phyloP scores from a whole-genome alignment of 768 basidiomycete species.

The Tricholoma flavovirens region DNA sequence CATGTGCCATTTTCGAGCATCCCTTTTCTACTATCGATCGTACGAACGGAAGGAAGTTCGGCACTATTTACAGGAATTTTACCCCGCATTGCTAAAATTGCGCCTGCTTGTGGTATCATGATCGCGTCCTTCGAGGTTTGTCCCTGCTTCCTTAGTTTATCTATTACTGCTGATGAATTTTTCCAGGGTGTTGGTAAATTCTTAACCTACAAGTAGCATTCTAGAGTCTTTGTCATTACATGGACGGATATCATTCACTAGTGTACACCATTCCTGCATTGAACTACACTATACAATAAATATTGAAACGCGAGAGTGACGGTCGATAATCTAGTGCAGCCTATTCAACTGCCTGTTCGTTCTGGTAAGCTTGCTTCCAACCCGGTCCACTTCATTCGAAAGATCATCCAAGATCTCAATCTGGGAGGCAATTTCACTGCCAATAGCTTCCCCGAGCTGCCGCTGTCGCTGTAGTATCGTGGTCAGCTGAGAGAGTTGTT shows the following conservation, averaged over 20 bases:
- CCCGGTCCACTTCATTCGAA: conserved; percentile 66
- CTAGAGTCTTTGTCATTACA: conserved; percentile 7
- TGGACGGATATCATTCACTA: conserved; percentile 6
- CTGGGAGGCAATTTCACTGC: conserved; percentile 74
- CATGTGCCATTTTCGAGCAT: conserved; percentile 43
- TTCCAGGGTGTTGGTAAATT: conserved; percentile 54
- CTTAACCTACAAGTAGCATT: conserved; percentile 26
- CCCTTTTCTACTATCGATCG: conserved; percentile 60
- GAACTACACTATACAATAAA: not conserved
- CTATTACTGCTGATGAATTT: conserved; percentile 8
- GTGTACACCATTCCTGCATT: conserved; percentile 1
- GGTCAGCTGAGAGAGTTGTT: conserved; percentile 72
- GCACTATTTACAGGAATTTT: conserved; percentile 81
- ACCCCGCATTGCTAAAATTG: conserved; percentile 91
- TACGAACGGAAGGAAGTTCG: conserved; percentile 70
- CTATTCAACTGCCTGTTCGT: conserved; percentile 81
- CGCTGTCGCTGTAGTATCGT: conserved; percentile 80
- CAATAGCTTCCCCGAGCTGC: conserved; percentile 82
- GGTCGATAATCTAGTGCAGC: conserved; percentile 42
- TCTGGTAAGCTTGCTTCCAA: conserved; percentile 69
- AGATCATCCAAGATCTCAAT: conserved; percentile 84
- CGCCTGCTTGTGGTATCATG: conserved; percentile 98
- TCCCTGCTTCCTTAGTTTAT: conserved; percentile 5
- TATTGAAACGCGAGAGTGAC: not conserved
- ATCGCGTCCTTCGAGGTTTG: conserved; percentile 90